These are phyloP conservation scores for Hibiscus trionum DNA, from an alignment of 345 rosid species.

Conservation along the genomic window DNA sequence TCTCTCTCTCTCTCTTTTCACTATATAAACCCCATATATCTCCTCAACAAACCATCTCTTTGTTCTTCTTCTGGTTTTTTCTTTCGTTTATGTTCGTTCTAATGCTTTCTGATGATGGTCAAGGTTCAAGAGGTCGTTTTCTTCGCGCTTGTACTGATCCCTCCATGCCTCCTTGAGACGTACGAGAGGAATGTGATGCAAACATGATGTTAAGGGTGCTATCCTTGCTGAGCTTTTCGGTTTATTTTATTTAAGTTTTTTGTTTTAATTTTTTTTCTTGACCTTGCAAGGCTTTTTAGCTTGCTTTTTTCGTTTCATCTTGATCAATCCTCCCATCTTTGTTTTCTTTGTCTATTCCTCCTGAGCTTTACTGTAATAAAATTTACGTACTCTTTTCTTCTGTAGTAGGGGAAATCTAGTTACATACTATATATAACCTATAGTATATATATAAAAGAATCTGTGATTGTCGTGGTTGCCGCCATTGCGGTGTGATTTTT, in stretches of 20 bases:
- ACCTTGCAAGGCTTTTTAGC: constrained; percentile 57
- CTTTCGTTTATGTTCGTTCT: neutral
- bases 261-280: constrained; percentile 43
- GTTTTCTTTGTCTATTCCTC: constrained; percentile 22
- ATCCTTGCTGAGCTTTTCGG: constrained; percentile 45
- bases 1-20: neutral
- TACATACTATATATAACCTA: neutral
- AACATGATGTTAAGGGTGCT: constrained; percentile 24
- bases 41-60: constrained; percentile 5
- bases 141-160: constrained; percentile 8
- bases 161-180: neutral
- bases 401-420: neutral
- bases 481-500: too few relatives aligned
- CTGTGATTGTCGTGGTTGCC: too few relatives aligned
- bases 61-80: neutral
- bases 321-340: neutral
- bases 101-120: neutral
- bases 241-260: neutral
- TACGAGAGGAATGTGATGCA: neutral
- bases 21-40: constrained; percentile 11
- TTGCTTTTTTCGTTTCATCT: neutral
- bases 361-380: constrained; percentile 29
- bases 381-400: neutral
- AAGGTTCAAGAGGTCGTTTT: neutral
- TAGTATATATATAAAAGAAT: too few relatives aligned